Base-by-base conservation (phyloP, 2,329 filamentous ascomycete species). In the Gaeumannomyces tritici region DNA sequence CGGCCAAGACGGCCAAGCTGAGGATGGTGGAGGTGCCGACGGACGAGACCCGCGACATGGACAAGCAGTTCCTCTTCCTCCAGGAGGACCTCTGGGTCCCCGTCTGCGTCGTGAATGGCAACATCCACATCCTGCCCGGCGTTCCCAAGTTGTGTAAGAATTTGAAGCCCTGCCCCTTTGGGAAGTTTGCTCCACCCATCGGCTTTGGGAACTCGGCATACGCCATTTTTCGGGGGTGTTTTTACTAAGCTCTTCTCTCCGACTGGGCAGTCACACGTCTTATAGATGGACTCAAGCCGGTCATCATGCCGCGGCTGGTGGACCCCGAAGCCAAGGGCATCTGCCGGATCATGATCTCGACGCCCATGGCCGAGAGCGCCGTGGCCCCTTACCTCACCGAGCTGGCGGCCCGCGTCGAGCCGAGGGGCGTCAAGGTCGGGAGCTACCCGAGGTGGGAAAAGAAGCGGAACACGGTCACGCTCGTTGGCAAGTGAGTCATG, bases 381-480 rank as follows among this genome's bases (percentile, higher is more conserved):
- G 86, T 97, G 35, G 93, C 95, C 15, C 84, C 81, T 24, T 97
- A 90, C 72, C 79, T 99, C 70, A 93, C 91, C 1, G 83, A 90
- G 66, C 77, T 98, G 65, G 90, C 93, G 5, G 82, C 79, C 31
- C 85, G 85, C 73, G 89, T 93, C 27, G 88, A 86, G 72, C 78
- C 85, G 0, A 86, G 83, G 70, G 92, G 91, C 3, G 83, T 98
- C 70, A 98, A 98, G 77, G 91, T 98, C 21, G 95, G 95, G 58
- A 96, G 91, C 74, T 98, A 99, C 75, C 95, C 95, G 47, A 81
- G 91, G 62, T 97, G 93, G 92, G 91, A 89, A 6, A 93, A 91
- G 80, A 85, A 86, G 70, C 82, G 82, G 66, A 98, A 98, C 74
- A 95, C 92, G 0, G 91, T 98, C 59, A 97, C 93, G 13, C 79